A percentile compares a stretch with the other conserved stretches of the same genome.
Conservation (phyloP, 2,329 filamentous ascomycete species). For the Fonsecaea erecta region DNA sequence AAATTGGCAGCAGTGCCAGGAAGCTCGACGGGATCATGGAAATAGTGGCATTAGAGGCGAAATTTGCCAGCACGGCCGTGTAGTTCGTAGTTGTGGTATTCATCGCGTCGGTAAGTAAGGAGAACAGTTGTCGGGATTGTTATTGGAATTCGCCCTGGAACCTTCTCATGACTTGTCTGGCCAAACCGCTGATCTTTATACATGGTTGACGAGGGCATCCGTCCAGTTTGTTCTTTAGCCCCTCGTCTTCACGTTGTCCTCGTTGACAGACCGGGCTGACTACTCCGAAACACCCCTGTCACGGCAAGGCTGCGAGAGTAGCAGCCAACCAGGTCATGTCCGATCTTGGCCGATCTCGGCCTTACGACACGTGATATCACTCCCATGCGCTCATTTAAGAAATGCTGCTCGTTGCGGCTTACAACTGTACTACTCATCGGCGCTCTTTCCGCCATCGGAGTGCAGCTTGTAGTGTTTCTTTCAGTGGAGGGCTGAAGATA, state of each 20-base stretch:
- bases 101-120: not conserved
- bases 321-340: not conserved
- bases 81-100: not conserved
- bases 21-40: not conserved
- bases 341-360: not conserved
- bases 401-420: not conserved
- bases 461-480: no score
- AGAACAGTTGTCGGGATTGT: no score
- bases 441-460: no score
- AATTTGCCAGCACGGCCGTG: not conserved
- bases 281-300: not conserved
- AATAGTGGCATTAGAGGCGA: not conserved
- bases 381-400: no score
- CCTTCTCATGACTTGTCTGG: no score
- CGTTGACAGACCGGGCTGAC: not conserved
- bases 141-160: no score
- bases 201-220: no score
- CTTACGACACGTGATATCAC: not conserved
- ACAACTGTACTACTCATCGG: no score
- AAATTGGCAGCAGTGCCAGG: not conserved
- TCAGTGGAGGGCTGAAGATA: no score
- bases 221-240: no score
- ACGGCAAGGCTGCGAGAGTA: not conserved
- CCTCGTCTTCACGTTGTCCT: no score
- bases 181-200: no score